Conservation (phyloP, 2,329 filamentous ascomycete species). For the Apiospora rasikravindrae region DNA sequence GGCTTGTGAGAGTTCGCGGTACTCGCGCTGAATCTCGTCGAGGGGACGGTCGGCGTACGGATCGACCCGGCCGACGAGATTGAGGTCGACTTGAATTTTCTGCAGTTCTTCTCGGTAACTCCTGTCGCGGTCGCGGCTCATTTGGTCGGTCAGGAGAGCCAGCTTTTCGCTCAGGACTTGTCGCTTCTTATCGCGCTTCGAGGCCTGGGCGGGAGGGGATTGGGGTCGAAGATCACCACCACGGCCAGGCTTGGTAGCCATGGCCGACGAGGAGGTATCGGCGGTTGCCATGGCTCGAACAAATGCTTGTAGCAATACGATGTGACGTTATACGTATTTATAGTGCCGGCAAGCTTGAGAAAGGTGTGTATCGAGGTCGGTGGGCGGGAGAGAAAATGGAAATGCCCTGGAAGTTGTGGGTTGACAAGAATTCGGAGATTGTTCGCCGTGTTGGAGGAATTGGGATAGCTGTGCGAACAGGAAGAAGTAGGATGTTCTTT, state of each 20-base stretch:
- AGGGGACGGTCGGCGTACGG: slow-evolving; percentile 66
- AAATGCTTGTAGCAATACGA: not conserved
- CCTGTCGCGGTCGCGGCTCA: slow-evolving; percentile 79
- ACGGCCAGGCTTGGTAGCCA: slow-evolving; percentile 15
- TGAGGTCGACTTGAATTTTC: slow-evolving; percentile 71
- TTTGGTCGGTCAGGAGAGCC: slow-evolving; percentile 74
- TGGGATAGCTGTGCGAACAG: not conserved
- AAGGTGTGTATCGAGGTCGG: not conserved
- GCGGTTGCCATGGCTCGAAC: slow-evolving; percentile 14
- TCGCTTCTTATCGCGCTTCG: slow-evolving; percentile 90
- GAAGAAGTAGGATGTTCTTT: not conserved
- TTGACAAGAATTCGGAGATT: slow-evolving; percentile 15
- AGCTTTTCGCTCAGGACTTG: slow-evolving; percentile 83
- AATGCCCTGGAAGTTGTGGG: slow-evolving; percentile 6
- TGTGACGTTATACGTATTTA: not conserved
- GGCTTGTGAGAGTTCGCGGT: slow-evolving; percentile 42
- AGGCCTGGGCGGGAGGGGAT: slow-evolving; percentile 40
- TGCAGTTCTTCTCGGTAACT: slow-evolving; percentile 90
- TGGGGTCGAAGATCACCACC: slow-evolving; percentile 4
- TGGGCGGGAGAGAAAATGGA: not conserved
- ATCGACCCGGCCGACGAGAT: slow-evolving; percentile 66
- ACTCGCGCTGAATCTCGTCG: slow-evolving; percentile 51
- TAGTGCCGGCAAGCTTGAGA: not conserved
- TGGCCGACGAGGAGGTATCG: slow-evolving; percentile 9
- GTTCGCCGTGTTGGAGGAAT: not conserved